Conservation (phyloP, 441 rosid genomes). For the Lepidium campestre region DNA sequence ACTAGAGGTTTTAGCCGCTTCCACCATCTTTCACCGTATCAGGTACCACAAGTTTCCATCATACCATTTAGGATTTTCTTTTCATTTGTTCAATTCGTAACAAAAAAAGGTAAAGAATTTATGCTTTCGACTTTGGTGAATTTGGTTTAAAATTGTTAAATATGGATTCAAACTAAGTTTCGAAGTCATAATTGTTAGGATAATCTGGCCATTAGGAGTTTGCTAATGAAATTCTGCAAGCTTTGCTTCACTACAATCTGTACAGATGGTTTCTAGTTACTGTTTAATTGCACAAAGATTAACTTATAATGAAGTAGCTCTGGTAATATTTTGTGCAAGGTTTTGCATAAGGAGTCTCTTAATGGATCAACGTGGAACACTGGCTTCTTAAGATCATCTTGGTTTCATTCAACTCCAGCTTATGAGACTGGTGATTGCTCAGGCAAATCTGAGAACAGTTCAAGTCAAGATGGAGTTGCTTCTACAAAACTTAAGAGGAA, state of each 20-base stretch:
- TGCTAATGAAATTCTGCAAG: too few relatives aligned
- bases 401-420: constrained; percentile 41
- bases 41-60: constrained; percentile 29
- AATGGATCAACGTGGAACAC: constrained; percentile 2
- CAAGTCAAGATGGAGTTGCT: constrained; percentile 22
- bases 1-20: constrained; percentile 12
- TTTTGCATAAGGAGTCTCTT: constrained; percentile 30
- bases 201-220: too few relatives aligned
- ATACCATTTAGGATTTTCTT: background rate
- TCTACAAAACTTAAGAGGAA: constrained; percentile 52
- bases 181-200: too few relatives aligned
- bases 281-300: constrained; percentile 7
- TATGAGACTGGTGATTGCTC: constrained; percentile 22
- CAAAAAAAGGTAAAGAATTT: too few relatives aligned
- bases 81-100: too few relatives aligned
- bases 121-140: too few relatives aligned
- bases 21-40: constrained; percentile 9
- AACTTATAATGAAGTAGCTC: constrained; percentile 51
- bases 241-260: too few relatives aligned
- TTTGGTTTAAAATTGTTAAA: too few relatives aligned
- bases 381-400: constrained; percentile 25
- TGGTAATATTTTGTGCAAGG: constrained; percentile 59
- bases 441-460: constrained; percentile 20
- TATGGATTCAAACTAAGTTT: background rate
- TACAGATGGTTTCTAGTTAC: background rate